Evolutionary conservation across 2,329 filamentous ascomycete genomes (phyloP), one percentile per base, ranked within the genome.

Genomic region (Aspergillus sp.): DNA sequence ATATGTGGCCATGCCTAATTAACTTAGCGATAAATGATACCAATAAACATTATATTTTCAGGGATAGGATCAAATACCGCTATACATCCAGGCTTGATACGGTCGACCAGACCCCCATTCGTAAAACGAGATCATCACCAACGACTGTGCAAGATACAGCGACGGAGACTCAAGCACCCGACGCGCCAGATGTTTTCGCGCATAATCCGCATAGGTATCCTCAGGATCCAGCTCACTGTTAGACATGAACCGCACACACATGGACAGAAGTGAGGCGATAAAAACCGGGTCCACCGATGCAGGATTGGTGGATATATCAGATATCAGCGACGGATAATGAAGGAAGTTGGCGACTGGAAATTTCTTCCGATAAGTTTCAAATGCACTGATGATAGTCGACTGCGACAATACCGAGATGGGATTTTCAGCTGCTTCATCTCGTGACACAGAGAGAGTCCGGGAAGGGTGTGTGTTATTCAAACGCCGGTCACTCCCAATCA

Each of bases 81-180:
- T 66, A 42, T 66, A 66, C 63, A 66, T 66, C 63, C 63, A 66
- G 2, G 63, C 63, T 35, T 64, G 61, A 44, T 66, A 66, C 3
- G 63, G 61, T 4, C 57, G 58, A 7, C 62, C 62, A 4, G 59
- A 58, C 0, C 63, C 63, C 63, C 63, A 66, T 45, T 66, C 63
- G 33, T 66, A 66, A 13, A 66, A 56, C 0, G 60, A 57, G 10
- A 66, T 53, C 53, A 66, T 66, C 4, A 66, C 63, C 8, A 65
- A 47, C 1, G 63, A 65, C 39, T 66, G 63, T 5, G 63, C 63
- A 29, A 66, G 58, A 27, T 57, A 59, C 1, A 66, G 51, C 5
- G 63, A 66, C 1, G 63, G 63, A 0, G 55, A 53, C 19, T 66
- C 63, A 39, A 66, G 59, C 9, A 57, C 60, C 5, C 59, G 56